These are phyloP conservation scores for Saccharomyces hybrid DNA, from an alignment of 1,139 yeast species.

Conservation along the genomic window DNA sequence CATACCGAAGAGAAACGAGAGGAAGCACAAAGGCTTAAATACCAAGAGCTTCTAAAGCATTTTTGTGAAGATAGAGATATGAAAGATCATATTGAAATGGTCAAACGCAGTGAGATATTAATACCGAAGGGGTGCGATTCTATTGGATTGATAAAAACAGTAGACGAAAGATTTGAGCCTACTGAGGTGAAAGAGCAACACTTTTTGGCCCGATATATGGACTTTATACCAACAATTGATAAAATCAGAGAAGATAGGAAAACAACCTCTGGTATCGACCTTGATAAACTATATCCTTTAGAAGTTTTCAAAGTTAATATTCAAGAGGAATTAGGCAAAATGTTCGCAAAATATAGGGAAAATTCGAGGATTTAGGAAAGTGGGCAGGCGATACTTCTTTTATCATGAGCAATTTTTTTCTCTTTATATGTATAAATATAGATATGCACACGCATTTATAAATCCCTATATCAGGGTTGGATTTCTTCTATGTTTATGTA, in stretches of 20 bases:
- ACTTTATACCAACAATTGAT: not conserved
- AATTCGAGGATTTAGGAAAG: not conserved
- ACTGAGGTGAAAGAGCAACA: constrained; percentile 2
- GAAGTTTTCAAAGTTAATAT: not conserved
- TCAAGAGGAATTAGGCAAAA: not conserved
- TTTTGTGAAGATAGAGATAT: constrained; percentile 7
- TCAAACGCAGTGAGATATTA: constrained; percentile 34
- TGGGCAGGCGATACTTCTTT: not conserved
- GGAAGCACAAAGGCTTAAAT: not conserved
- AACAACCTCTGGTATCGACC: not conserved
- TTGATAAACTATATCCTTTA: not conserved
- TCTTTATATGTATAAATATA: not conserved
- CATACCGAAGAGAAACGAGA: constrained; percentile 2
- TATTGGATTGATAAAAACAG: constrained; percentile 41
- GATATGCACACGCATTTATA: not conserved
- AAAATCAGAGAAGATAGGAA: not conserved
- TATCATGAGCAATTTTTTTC: not conserved
- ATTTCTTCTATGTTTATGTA: not conserved
- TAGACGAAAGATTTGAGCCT: constrained; percentile 32
- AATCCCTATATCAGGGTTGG: not conserved
- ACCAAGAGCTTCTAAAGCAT: constrained; percentile 4
- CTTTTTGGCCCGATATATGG: not conserved
- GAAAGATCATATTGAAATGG: constrained; percentile 16
- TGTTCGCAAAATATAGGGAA: not conserved
- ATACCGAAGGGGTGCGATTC: constrained; percentile 50